Evolutionary conservation across 2,329 filamentous ascomycete genomes (phyloP).

Genomic region (Pezicula carpinea): DNA sequence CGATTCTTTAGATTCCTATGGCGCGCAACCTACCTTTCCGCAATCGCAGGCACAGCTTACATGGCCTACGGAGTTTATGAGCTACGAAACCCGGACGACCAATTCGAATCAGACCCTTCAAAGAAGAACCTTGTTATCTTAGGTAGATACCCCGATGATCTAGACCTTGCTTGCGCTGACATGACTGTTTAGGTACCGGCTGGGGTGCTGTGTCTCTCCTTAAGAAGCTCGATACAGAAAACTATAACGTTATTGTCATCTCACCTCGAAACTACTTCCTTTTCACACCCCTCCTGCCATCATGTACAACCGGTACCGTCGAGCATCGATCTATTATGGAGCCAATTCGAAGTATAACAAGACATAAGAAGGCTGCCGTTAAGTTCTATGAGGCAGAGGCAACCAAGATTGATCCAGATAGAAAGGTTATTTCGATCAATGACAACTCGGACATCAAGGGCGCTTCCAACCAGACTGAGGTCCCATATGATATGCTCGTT

Average conservation of each 20-base stretch:
- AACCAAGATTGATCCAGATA: conserved; percentile 89
- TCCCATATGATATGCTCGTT: conserved; percentile 97
- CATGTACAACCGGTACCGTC: conserved; percentile 94
- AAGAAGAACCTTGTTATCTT: conserved; percentile 98
- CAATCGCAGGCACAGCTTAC: conserved; percentile 64
- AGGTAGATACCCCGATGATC: conserved; percentile 50
- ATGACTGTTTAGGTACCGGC: conserved; percentile 65
- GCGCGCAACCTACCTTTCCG: conserved; percentile 74
- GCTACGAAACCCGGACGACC: conserved; percentile 75
- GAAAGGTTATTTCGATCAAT: conserved; percentile 81
- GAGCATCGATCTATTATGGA: conserved; percentile 99
- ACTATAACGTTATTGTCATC: conserved; percentile 98
- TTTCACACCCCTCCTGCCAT: conserved; percentile 94
- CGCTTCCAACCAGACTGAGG: conserved; percentile 73
- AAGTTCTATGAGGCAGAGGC: conserved; percentile 98
- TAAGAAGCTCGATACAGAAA: conserved; percentile 97
- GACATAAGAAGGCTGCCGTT: conserved; percentile 88
- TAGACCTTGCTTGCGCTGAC: conserved; percentile 4
- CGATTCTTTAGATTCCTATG: conserved; percentile 73
- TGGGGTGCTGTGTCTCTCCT: conserved; percentile 95
- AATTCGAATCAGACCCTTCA: conserved; percentile 70
- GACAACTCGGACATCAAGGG: conserved; percentile 94
- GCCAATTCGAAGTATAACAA: conserved; percentile 90
- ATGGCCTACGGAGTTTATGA: conserved; percentile 78
- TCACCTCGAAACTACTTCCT: conserved; percentile 99